These are phyloP conservation scores for Diaporthe sp. DNA, from an alignment of 2,329 filamentous ascomycete genomes.

Conservation along the genomic window DNA sequence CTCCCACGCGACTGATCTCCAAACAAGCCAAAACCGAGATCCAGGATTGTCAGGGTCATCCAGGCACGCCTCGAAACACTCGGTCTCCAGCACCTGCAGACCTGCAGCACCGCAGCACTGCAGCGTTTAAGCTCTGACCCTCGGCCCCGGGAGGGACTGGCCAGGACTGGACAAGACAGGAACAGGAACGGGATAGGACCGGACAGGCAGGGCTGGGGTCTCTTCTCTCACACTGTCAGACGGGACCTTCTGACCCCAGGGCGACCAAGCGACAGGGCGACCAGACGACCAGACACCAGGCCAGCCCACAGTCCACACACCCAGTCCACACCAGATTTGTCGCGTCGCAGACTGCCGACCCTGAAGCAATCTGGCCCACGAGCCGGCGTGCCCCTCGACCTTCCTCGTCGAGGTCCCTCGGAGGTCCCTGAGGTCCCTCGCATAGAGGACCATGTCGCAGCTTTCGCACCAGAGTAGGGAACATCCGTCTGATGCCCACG, in stretches of 20 bases:
- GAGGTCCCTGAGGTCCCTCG: conserved; percentile 42
- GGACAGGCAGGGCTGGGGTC: conserved; percentile 20
- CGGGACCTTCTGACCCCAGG: conserved; percentile 17
- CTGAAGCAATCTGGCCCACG: conserved; percentile 34
- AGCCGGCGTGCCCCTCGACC: conserved; percentile 30
- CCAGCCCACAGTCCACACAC: conserved; percentile 21
- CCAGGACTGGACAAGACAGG: conserved; percentile 23
- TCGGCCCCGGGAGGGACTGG: conserved; percentile 29
- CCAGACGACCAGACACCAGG: background rate
- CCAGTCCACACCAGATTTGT: conserved; percentile 28
- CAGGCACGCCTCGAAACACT: conserved; percentile 40
- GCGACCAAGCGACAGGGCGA: background rate
- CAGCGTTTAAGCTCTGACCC: conserved; percentile 29
- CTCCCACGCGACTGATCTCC: conserved; percentile 21
- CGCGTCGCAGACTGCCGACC: conserved; percentile 28
- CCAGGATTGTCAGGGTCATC: conserved; percentile 39
- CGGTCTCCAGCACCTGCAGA: conserved; percentile 36
- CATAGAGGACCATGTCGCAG: conserved; percentile 68
- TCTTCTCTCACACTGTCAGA: conserved; percentile 23
- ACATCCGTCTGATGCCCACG: conserved; percentile 53
- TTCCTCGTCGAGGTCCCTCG: conserved; percentile 13
- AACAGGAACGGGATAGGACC: conserved; percentile 18
- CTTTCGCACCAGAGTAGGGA: conserved; percentile 63
- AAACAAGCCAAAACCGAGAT: conserved; percentile 31
- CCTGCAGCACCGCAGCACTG: conserved; percentile 24